Base-by-base conservation (phyloP, 305 asterid species). In the Solanum hybrid region DNA sequence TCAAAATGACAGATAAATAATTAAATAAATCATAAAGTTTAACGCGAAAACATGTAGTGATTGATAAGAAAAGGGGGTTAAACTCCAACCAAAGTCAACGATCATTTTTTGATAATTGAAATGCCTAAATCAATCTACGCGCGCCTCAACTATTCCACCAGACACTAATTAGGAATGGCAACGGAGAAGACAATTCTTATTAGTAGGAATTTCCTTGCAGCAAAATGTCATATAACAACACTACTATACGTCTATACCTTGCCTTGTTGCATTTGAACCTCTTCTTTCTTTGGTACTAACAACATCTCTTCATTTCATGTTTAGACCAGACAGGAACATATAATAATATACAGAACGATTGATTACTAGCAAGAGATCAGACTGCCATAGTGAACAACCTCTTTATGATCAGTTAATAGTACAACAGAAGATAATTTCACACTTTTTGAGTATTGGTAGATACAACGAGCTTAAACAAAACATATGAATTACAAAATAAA, bases 321-420 rank as follows among this genome's bases (percentile, higher is more conserved):
- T 57, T 57, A 57, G 69, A 18, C 26, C 24, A 61, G 71, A 61
- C 67, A 20, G 69, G 10, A 20, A 20, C 24, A 61, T 20, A 57
- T 57, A 6, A 57, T 57, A 57, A 61, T 61, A 61, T 61, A 61
- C 71, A 61, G 10, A 61, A 61, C 26, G 5, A 61, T 20, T 61
- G 71, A 61, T 57, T 57, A 40, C 36, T 82, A 39, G 87, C 87
- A 84, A 29, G 74, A 46, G 39, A 84, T 51, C 40, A 84, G 42
- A 46, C 35, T 28, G 29, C 61, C 87, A 84, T 31, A 46, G 28
- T 20, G 75, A 84, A 51, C 29, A 51, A 18, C 29, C 87, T 84
- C 40, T 84, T 84, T 69, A 51, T 69, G 76, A 69, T 84, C 71
- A 51, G 87, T 51, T 84, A 84, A 84, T 83, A 83, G 87, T 46